Evolutionary conservation across 1,284 basidiomycete species (phyloP), one percentile per base, ranked within the genome.

Genomic region (Testicularia cyperi): DNA sequence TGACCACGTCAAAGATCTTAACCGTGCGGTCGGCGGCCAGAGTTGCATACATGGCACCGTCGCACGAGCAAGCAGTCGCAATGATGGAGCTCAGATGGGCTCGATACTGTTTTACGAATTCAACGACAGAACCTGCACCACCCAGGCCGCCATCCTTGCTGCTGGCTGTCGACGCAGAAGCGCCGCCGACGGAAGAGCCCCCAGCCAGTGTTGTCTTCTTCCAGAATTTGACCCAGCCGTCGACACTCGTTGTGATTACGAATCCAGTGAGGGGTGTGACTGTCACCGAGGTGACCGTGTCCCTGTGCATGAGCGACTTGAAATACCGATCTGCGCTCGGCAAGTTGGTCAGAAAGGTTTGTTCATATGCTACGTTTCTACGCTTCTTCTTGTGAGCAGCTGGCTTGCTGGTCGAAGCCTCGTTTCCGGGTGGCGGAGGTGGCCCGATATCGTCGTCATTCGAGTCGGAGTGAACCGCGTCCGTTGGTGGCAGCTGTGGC

Each of bases 271-370:
- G 46, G 3, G 65, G 71, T 9, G 72, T 72, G 13, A 74, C 60
- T 16, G 87, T 84, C 38, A 86, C 86, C 70, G 88, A 92, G 75
- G 90, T 94, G 64, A 98, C 82, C 15, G 86, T 83, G 68, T 98
- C 94, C 39, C 92, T 82, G 78, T 99, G 95, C 95, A 98, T 98
- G 79, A 98, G 95, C 53, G 89, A 92, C 80, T 94, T 92, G 80
- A 86, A 87, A 79, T 98, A 99, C 65, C 95, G 85, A 73, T 96
- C 90, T 38, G 91, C 85, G 68, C 85, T 85, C 1, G 95, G 95
- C 21, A 99, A 80, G 77, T 94, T 89, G 35, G 90, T 88, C 34
- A 98, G 82, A 78, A 89, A 97, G 22, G 96, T 81, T 60, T 84
- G 83, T 79, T 88, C 87, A 65, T 89, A 86, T 2, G 85, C 84